phyloP scores from a whole-genome alignment of 2,329 filamentous ascomycete genomes.

The Zopfia rhizophila region DNA sequence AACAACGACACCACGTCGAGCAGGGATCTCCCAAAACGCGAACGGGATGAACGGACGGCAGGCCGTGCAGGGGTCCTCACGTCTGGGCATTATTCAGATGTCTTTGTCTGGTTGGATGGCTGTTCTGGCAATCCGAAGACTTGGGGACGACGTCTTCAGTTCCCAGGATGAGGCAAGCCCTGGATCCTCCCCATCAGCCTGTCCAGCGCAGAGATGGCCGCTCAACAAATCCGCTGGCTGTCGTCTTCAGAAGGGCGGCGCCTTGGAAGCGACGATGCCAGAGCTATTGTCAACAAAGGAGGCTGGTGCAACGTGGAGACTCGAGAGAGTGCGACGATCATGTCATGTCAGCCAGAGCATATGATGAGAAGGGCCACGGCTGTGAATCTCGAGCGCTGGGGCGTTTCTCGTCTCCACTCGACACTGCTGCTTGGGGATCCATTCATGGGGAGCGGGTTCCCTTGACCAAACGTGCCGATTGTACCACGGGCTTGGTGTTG shows the following conservation, averaged over 20 bases:
- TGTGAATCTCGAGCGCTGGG: slow-evolving; percentile 27
- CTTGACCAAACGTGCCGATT: slow-evolving; percentile 48
- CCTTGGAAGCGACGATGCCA: too few species aligned
- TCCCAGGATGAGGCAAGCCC: background rate
- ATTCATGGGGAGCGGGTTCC: slow-evolving; percentile 27
- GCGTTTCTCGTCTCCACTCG: slow-evolving; percentile 33
- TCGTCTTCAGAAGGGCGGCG: too few species aligned
- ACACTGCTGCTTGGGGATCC: slow-evolving; percentile 20
- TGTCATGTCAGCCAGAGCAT: slow-evolving; percentile 45
- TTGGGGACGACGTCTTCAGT: slow-evolving; percentile 21
- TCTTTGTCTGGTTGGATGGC: slow-evolving; percentile 33
- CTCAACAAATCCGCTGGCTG: too few species aligned
- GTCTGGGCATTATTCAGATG: slow-evolving; percentile 27
- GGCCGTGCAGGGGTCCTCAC: slow-evolving; percentile 41
- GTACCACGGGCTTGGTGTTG: slow-evolving; percentile 47
- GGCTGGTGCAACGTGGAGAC: slow-evolving; percentile 51
- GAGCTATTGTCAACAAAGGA: slow-evolving; percentile 24
- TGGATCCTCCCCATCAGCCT: background rate
- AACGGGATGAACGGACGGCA: slow-evolving; percentile 50
- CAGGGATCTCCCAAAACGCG: slow-evolving; percentile 42
- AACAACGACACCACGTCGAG: slow-evolving; percentile 27
- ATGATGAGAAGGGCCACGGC: slow-evolving; percentile 29
- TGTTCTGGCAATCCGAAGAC: slow-evolving; percentile 36
- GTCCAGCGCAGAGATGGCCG: too few species aligned
- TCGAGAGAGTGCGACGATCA: slow-evolving; percentile 47